phyloP scores from a whole-genome alignment of 2,329 filamentous ascomycete genomes.

The Anisogramma anomala region DNA sequence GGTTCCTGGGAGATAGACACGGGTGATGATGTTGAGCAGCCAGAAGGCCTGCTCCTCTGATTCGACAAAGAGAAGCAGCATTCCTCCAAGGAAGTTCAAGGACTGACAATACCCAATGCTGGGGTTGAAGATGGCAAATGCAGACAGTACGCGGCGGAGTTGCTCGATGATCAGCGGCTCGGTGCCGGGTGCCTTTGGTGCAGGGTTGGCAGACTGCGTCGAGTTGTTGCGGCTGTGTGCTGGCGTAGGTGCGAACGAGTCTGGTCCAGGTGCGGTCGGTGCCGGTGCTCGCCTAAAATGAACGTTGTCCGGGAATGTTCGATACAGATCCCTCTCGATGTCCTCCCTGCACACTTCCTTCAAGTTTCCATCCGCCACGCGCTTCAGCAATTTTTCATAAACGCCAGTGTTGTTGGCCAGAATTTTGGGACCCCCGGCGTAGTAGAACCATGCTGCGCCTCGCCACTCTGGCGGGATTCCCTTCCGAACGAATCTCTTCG shows the following conservation, averaged over 20 bases:
- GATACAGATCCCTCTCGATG: conserved; percentile 85
- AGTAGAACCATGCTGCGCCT: conserved; percentile 95
- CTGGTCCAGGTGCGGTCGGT: conserved; percentile 20
- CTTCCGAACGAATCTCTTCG: conserved; percentile 84
- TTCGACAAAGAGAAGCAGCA: conserved; percentile 77
- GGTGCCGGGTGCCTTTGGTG: conserved; percentile 27
- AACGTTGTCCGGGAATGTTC: conserved; percentile 90
- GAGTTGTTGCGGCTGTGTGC: conserved; percentile 18
- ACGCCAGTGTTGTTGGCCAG: conserved; percentile 64
- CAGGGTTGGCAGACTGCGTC: conserved; percentile 13
- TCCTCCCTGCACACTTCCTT: conserved; percentile 70
- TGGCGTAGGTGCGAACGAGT: conserved; percentile 22
- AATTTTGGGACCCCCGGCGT: conserved; percentile 75
- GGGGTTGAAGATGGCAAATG: conserved; percentile 84
- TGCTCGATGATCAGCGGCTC: conserved; percentile 73
- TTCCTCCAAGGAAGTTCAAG: conserved; percentile 84
- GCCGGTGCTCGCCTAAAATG: conserved; percentile 59
- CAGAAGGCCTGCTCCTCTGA: conserved; percentile 87
- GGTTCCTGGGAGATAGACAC: conserved; percentile 77
- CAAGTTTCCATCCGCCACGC: conserved; percentile 33
- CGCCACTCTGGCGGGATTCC: conserved; percentile 89
- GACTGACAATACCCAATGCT: conserved; percentile 92
- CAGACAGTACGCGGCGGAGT: conserved; percentile 73
- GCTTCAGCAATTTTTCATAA: conserved; percentile 59
- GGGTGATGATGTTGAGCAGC: conserved; percentile 85